Conservation (phyloP, 176 grass and related monocot species). For the Cenchrus purpureus region DNA sequence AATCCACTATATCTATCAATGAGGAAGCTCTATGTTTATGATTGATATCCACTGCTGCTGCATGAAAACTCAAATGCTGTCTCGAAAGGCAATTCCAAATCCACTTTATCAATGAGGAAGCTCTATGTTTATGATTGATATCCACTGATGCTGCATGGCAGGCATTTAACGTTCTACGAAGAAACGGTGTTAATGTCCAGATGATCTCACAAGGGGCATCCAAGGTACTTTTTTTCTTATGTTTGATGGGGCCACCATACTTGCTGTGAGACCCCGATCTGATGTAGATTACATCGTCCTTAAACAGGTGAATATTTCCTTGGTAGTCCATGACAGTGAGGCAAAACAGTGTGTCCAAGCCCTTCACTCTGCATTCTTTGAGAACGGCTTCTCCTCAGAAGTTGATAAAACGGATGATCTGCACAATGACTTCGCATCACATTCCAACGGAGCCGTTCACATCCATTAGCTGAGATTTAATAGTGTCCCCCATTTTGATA, state of each 20-base stretch:
- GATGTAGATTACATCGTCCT: background rate
- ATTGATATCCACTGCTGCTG: background rate
- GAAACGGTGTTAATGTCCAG: constrained; percentile 88
- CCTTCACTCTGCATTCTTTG: constrained; percentile 85
- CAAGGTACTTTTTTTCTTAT: constrained; percentile 54
- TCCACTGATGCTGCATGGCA: constrained; percentile 10
- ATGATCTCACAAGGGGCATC: constrained; percentile 99
- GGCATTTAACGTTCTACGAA: constrained; percentile 88
- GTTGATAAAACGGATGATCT: constrained; percentile 40
- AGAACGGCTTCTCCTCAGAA: constrained; percentile 75
- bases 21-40: background rate
- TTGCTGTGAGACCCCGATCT: background rate
- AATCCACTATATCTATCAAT: too few relatives aligned
- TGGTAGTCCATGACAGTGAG: constrained; percentile 85
- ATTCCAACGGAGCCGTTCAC: background rate
- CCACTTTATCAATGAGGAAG: too few relatives aligned
- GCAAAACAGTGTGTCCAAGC: constrained; percentile 82
- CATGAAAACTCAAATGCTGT: background rate
- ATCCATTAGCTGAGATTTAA: background rate
- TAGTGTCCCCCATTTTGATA: background rate
- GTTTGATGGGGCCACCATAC: background rate
- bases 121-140: background rate
- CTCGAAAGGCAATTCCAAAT: background rate
- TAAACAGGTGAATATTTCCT: constrained; percentile 89
- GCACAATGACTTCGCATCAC: background rate